Evolutionary conservation across 106 monocot species (phyloP).

Genomic region (Posidonia australis): DNA sequence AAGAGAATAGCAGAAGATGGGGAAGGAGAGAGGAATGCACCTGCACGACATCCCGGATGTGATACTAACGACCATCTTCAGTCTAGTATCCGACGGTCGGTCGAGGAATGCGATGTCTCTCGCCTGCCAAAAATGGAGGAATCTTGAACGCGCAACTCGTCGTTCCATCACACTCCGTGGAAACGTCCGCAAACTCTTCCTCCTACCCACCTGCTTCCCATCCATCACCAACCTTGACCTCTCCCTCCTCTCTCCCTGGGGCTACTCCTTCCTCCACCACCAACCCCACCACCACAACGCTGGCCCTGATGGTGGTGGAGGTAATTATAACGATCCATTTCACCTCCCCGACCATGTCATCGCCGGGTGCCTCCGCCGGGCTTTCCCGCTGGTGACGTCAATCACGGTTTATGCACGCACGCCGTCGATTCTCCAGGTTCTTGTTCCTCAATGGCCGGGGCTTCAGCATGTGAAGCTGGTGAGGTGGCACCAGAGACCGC

Average conservation of each 20-base stretch:
- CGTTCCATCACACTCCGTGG: constrained; percentile 67
- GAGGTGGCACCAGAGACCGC: constrained; percentile 81
- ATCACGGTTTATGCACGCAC: constrained; percentile 62
- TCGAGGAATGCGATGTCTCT: constrained; percentile 55
- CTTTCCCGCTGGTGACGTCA: constrained; percentile 48
- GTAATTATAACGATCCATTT: background rate
- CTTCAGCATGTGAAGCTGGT: constrained; percentile 53
- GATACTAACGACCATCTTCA: constrained; percentile 39
- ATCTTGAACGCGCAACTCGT: constrained; percentile 64
- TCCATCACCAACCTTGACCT: constrained; percentile 64
- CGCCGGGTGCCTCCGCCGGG: constrained; percentile 15
- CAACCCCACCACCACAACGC: background rate
- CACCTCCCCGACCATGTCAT: background rate
- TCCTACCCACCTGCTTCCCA: constrained; percentile 58
- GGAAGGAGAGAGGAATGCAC: constrained; percentile 6
- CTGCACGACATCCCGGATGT: constrained; percentile 75
- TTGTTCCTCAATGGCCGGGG: constrained; percentile 35
- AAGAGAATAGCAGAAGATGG: background rate
- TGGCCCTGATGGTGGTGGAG: background rate
- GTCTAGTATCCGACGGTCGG: constrained; percentile 37
- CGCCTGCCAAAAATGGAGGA: constrained; percentile 40
- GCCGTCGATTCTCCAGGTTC: constrained; percentile 23
- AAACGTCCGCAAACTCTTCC: constrained; percentile 48
- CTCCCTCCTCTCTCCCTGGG: constrained; percentile 91
- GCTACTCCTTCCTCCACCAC: constrained; percentile 24